A percentile compares a stretch with the other conserved stretches of the same genome.
These are phyloP conservation scores for Pythium scleroteichum DNA, from an alignment of 352 stramenopile species.

Conservation along the genomic window DNA sequence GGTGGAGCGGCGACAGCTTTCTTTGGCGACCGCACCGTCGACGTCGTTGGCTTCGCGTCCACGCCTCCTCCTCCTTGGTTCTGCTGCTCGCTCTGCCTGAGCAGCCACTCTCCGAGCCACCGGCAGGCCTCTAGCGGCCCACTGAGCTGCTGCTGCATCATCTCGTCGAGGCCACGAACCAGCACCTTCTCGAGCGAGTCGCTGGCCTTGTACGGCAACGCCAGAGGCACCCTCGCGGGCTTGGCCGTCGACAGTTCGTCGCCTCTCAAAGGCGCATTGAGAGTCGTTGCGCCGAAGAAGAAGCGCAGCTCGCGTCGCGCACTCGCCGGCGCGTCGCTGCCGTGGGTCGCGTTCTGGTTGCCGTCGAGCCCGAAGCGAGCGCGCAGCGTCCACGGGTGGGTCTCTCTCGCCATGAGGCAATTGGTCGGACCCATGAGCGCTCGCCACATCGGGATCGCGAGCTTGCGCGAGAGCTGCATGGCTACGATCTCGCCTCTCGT, in stretches of 20 bases:
- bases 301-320: conserved; percentile 73
- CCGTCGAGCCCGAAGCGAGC: conserved; percentile 81
- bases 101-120: conserved; percentile 57
- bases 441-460: conserved; percentile 69
- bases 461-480: conserved; percentile 40
- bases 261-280: conserved; percentile 4
- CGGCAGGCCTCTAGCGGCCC: conserved; percentile 43
- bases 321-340: conserved; percentile 58
- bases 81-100: conserved; percentile 24
- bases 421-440: conserved; percentile 82
- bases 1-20: background rate
- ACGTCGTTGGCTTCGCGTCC: background rate
- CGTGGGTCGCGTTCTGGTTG: conserved; percentile 81
- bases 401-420: conserved; percentile 43
- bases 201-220: conserved; percentile 1
- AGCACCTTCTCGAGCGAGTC: conserved; percentile 40
- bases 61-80: background rate
- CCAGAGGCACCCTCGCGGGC: background rate
- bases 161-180: conserved; percentile 37
- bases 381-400: conserved; percentile 55
- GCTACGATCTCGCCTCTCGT: conserved; percentile 66
- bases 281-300: conserved; percentile 52
- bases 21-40: background rate
- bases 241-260: background rate
- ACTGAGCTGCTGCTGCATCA: conserved; percentile 26